These are phyloP conservation scores for Triglochin maritima DNA, from an alignment of 106 monocot species.

Conservation along the genomic window DNA sequence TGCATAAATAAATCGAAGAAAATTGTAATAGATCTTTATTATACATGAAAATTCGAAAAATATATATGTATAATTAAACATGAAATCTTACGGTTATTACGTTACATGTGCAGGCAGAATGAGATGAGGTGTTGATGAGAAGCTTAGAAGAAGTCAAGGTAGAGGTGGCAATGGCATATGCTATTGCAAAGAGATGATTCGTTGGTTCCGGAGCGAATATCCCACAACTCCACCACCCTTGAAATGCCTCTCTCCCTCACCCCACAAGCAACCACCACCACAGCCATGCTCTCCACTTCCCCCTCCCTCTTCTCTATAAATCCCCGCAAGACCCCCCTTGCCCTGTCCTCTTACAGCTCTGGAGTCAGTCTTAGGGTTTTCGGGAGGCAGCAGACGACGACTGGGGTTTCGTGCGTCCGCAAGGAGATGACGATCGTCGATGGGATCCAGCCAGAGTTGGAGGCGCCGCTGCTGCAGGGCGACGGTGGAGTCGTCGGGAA, in stretches of 20 bases:
- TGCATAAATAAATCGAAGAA: too few relatives aligned
- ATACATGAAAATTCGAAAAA: too few relatives aligned
- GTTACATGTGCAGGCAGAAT: too few relatives aligned
- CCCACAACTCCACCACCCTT: not conserved
- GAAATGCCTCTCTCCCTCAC: not conserved
- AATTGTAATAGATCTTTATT: too few relatives aligned
- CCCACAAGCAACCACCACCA: not conserved
- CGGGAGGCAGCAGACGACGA: not conserved
- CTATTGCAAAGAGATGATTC: not conserved
- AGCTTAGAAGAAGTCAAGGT: not conserved
- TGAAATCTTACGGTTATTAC: too few relatives aligned
- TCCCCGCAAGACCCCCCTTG: slow-evolving; percentile 1
- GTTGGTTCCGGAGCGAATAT: not conserved
- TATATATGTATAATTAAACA: too few relatives aligned
- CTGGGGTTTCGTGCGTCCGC: not conserved
- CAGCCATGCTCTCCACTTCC: slow-evolving; percentile 2
- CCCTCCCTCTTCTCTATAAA: not conserved
- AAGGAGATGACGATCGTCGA: slow-evolving; percentile 12
- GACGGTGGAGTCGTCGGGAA: not conserved
- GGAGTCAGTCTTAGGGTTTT: not conserved
- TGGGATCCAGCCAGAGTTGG: slow-evolving; percentile 14
- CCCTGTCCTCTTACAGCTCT: not conserved
- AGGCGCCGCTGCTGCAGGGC: not conserved
- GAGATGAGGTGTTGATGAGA: not conserved
- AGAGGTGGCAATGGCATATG: not conserved